These are phyloP conservation scores for Yarrowia yakushimensis DNA, from an alignment of 805 yeast species.

Conservation along the genomic window DNA sequence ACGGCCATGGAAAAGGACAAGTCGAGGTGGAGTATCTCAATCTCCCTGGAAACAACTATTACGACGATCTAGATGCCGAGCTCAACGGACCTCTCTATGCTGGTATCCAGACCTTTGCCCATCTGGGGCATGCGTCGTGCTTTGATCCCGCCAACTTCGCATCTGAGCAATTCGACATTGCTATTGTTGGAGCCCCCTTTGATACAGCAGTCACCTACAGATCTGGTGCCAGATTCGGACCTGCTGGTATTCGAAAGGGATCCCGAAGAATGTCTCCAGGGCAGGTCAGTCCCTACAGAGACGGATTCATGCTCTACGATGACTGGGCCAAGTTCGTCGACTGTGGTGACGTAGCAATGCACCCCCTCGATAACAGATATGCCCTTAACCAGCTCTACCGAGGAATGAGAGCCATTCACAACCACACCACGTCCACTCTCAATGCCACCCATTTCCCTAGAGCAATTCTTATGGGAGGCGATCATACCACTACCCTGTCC, in stretches of 20 bases:
- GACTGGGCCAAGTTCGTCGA: slow-evolving; percentile 49
- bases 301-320: slow-evolving; percentile 58
- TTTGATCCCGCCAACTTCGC: slow-evolving; percentile 42
- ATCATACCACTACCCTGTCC: slow-evolving; percentile 70
- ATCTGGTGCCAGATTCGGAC: slow-evolving; percentile 83
- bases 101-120: slow-evolving; percentile 58
- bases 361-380: slow-evolving; percentile 59
- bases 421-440: slow-evolving; percentile 28
- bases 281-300: slow-evolving; percentile 46
- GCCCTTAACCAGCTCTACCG: slow-evolving; percentile 57
- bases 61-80: slow-evolving; percentile 21
- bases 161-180: slow-evolving; percentile 55
- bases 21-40: neutral
- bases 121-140: slow-evolving; percentile 59
- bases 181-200: slow-evolving; percentile 74
- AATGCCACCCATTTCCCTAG: slow-evolving; percentile 51
- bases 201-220: slow-evolving; percentile 79
- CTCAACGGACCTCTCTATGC: slow-evolving; percentile 29
- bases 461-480: slow-evolving; percentile 70
- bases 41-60: neutral
- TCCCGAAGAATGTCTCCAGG: slow-evolving; percentile 40
- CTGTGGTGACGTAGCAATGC: slow-evolving; percentile 65
- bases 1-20: neutral
- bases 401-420: slow-evolving; percentile 46
- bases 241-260: slow-evolving; percentile 43